A percentile compares a stretch with the other conserved stretches of the same genome.
Evolutionary conservation across 768 basidiomycete genomes (phyloP).

Genomic region (Lactarius evosmus): DNA sequence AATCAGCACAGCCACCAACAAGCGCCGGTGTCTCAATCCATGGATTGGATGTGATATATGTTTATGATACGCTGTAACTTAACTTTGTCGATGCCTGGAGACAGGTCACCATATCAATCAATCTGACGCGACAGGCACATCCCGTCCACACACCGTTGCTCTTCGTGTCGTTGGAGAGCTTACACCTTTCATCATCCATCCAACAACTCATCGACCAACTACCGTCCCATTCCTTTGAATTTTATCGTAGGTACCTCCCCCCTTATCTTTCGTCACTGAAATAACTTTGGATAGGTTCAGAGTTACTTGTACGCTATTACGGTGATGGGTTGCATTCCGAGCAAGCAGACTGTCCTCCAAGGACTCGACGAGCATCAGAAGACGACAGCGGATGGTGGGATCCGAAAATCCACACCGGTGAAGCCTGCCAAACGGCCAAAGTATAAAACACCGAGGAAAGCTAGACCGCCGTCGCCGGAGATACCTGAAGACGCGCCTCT

Average conservation of each 20-base stretch:
- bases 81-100: conserved; percentile 5
- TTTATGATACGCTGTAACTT: no score
- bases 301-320: neutral
- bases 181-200: neutral
- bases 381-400: neutral
- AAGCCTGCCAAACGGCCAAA: conserved; percentile 13
- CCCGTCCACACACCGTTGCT: neutral
- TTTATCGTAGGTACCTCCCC: conserved; percentile 7
- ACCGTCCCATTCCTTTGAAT: conserved; percentile 7
- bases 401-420: neutral
- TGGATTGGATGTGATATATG: no score
- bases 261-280: neutral
- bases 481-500: conserved; percentile 21
- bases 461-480: conserved; percentile 12
- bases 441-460: conserved; percentile 14
- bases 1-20: conserved; percentile 1
- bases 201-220: conserved; percentile 1
- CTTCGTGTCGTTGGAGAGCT: neutral
- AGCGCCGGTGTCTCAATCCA: neutral
- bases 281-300: neutral
- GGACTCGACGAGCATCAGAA: conserved; percentile 2
- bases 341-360: conserved; percentile 35
- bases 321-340: conserved; percentile 44
- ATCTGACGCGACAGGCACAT: conserved; percentile 10
- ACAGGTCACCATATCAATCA: neutral